Conservation (phyloP, 805 yeast genomes). For the Suhomyces tanzawaensis region DNA sequence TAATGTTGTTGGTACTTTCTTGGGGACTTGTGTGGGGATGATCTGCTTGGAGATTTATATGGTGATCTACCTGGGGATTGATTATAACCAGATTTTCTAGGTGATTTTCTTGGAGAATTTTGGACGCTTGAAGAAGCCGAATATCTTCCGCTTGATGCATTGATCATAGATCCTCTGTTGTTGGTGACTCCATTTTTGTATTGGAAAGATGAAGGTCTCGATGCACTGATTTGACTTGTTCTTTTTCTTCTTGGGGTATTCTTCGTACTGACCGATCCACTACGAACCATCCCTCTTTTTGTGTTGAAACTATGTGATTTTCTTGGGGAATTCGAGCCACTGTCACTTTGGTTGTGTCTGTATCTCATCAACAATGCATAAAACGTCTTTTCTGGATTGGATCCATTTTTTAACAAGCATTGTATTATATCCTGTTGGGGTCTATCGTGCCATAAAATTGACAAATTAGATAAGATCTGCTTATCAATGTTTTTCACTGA, state of each 20-base stretch:
- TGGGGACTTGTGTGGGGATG: conserved; percentile 20
- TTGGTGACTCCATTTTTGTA: conserved; percentile 29
- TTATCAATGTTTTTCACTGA: conserved; percentile 48
- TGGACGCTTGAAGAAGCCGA: conserved; percentile 34
- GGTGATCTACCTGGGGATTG: conserved; percentile 19
- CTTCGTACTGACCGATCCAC: conserved; percentile 18
- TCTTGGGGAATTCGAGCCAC: conserved; percentile 10
- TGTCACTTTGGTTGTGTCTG: conserved; percentile 37
- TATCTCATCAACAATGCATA: conserved; percentile 45
- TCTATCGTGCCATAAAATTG: conserved; percentile 59
- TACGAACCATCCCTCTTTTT: conserved; percentile 16
- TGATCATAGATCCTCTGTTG: conserved; percentile 15
- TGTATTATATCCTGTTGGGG: conserved; percentile 38
- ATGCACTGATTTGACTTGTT: conserved; percentile 32
- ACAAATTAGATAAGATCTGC: conserved; percentile 52
- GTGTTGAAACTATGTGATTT: conserved; percentile 15
- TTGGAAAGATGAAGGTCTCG: conserved; percentile 44
- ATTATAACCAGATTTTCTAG: conserved; percentile 18
- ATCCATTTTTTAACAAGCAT: conserved; percentile 36
- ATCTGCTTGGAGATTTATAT: conserved; percentile 17
- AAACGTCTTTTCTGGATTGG: conserved; percentile 46
- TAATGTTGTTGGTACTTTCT: conserved; percentile 17
- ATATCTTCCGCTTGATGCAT: conserved; percentile 16
- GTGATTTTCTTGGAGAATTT: conserved; percentile 25
- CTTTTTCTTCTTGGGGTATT: conserved; percentile 26